A percentile compares a stretch with the other conserved stretches of the same genome.
phyloP scores from a whole-genome alignment of 1,284 basidiomycete species.

The Rhodofomes roseus region DNA sequence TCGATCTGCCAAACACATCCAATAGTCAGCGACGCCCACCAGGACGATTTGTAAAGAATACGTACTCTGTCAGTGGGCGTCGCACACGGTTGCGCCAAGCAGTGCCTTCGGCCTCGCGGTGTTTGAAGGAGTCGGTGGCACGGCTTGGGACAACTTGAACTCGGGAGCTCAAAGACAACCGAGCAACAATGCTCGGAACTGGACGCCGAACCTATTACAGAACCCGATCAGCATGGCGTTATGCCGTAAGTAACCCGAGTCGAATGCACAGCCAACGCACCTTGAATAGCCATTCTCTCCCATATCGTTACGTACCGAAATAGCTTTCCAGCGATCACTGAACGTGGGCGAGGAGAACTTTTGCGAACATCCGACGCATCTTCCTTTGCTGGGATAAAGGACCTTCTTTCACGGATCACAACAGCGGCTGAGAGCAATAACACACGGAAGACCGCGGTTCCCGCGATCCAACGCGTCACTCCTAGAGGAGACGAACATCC shows the following conservation, averaged over 20 bases:
- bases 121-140: background rate
- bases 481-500: background rate
- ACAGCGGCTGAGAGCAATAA: too few species aligned
- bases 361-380: too few species aligned
- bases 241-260: background rate
- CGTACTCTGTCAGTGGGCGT: background rate
- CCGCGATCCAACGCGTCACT: too few species aligned
- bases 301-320: background rate
- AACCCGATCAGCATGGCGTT: too few species aligned
- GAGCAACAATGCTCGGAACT: background rate
- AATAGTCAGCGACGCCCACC: background rate
- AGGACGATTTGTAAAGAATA: background rate
- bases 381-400: too few species aligned
- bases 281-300: background rate
- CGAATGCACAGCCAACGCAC: background rate
- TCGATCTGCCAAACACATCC: background rate
- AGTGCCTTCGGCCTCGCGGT: background rate
- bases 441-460: too few species aligned
- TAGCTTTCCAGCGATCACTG: too few species aligned
- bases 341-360: too few species aligned
- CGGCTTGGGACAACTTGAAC: too few species aligned
- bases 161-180: background rate
- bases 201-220: background rate
- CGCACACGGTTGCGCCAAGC: background rate
- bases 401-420: too few species aligned